Evolutionary conservation across 2,329 filamentous ascomycete genomes (phyloP).

Genomic region (Fusarium metavorans): DNA sequence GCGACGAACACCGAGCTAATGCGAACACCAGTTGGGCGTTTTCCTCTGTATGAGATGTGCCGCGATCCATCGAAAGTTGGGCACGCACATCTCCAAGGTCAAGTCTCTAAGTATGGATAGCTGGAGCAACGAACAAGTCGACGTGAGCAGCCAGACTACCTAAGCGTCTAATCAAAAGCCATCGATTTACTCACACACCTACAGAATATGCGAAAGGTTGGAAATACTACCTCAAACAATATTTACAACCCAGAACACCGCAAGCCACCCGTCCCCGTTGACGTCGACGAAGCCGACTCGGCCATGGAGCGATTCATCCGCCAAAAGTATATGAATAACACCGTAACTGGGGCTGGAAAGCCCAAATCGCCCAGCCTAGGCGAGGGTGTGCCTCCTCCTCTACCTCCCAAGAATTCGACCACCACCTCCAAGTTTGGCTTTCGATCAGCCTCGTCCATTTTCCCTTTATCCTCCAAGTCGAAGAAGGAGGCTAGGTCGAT

Average conservation of each 20-base stretch:
- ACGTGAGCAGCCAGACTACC: conserved; percentile 68
- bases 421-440: conserved; percentile 73
- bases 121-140: conserved; percentile 95
- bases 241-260: conserved; percentile 89
- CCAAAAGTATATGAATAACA: conserved; percentile 85
- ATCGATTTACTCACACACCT: conserved; percentile 28
- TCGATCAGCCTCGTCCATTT: conserved; percentile 74
- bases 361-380: conserved; percentile 57
- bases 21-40: conserved; percentile 77
- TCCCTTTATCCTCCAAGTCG: conserved; percentile 71
- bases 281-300: conserved; percentile 91
- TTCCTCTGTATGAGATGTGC: conserved; percentile 99
- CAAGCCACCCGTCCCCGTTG: conserved; percentile 86
- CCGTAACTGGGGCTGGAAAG: conserved; percentile 52
- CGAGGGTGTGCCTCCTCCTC: conserved; percentile 68
- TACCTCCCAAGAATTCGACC: conserved; percentile 74
- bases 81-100: conserved; percentile 98
- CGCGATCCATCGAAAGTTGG: conserved; percentile 92
- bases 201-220: conserved; percentile 93
- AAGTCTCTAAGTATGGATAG: conserved; percentile 99
- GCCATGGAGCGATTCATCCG: conserved; percentile 96
- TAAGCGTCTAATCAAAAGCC: background rate
- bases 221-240: conserved; percentile 88
- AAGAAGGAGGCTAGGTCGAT: conserved; percentile 63
- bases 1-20: conserved; percentile 34